Evolutionary conservation across 768 basidiomycete genomes (phyloP), one percentile per base, ranked within the genome.

Genomic region (Leccinum sublutescens): DNA sequence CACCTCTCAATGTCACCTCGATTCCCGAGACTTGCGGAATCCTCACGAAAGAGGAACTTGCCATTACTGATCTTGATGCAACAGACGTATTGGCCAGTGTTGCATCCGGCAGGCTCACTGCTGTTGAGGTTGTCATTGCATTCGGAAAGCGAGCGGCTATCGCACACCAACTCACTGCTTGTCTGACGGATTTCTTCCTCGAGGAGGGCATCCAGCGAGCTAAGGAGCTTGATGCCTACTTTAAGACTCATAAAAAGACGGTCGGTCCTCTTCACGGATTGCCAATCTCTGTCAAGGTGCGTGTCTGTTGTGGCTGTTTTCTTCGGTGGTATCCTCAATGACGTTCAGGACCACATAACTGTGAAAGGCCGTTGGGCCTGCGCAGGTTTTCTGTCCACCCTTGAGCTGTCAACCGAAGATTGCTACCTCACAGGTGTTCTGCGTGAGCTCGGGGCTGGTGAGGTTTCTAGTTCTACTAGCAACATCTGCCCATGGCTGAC

Each of bases 61-160:
- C 66, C 5, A 70, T 77, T 4, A 77, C 77, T 4, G 65, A 68
- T 12, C 66, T 75, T 2, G 78, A 79, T 43, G 76, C 77, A 17
- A 77, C 74, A 15, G 70, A 63, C 6, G 55, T 79, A 27, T 52
- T 72, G 17, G 50, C 63, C 47, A 59, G 62, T 7, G 71, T 78
- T 47, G 69, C 69, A 7, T 59, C 55, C 5, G 70, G 73, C 10
- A 43, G 71, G 54, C 68, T 74, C 29, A 73, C 76, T 0, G 74
- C 78, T 1, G 78, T 80, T 6, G 72, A 74, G 17, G 77, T 78
- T 23, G 72, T 75, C 5, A 68, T 65, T 14, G 80, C 82, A 2
- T 82, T 78, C 58, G 76, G 68, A 55, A 82, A 81, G 66, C 72
- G 83, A n/a, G 82, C 83, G 10, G 76, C 77, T 15, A 76, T 85